A percentile compares a stretch with the other conserved stretches of the same genome.
Evolutionary conservation across 306 rosid species (phyloP).

Genomic region (Phaseolus lunatus): DNA sequence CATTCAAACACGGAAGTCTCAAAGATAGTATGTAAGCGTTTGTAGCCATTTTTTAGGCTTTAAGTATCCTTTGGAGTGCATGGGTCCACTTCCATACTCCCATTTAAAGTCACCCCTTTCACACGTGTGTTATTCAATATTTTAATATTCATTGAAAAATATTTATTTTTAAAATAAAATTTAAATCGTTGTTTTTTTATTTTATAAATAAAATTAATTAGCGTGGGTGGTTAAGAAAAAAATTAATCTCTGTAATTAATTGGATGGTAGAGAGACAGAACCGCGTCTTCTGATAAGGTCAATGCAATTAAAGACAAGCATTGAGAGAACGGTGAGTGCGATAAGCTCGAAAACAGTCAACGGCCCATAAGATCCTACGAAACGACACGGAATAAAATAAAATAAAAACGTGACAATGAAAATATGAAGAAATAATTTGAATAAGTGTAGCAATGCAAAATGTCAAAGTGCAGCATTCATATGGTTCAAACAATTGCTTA

Average conservation of each 20-base stretch:
- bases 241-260: neutral
- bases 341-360: neutral
- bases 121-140: constrained; percentile 16
- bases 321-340: neutral
- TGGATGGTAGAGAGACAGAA: neutral
- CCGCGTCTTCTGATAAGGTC: constrained; percentile 13
- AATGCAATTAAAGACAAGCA: neutral
- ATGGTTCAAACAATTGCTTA: neutral
- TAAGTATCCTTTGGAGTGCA: neutral
- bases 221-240: neutral
- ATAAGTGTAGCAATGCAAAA: neutral
- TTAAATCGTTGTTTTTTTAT: no score
- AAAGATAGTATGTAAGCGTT: neutral
- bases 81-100: neutral
- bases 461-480: constrained; percentile 25
- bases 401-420: neutral
- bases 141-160: no score
- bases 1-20: constrained; percentile 22
- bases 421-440: neutral
- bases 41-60: neutral
- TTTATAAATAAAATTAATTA: neutral
- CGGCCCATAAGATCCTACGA: neutral
- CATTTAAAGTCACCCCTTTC: constrained; percentile 7
- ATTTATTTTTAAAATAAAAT: no score
- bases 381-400: neutral